Conservation (phyloP, 2,329 filamentous ascomycete species). For the Fusarium sambucinum region DNA sequence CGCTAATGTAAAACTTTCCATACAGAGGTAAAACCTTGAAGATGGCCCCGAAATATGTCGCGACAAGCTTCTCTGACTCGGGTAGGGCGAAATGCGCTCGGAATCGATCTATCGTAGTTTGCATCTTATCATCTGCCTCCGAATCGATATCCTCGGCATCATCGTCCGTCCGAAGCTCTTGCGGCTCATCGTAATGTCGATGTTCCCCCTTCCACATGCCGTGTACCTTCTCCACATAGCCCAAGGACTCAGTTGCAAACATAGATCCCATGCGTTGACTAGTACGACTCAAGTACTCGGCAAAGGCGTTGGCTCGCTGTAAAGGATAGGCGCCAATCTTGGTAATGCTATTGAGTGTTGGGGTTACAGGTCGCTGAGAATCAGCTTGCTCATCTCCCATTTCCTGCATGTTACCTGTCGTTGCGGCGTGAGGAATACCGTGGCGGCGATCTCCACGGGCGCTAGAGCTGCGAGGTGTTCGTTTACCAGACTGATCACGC, state of each 20-base stretch:
- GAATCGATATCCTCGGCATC: slow-evolving; percentile 62
- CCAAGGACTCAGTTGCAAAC: slow-evolving; percentile 91
- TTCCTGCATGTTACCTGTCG: slow-evolving; percentile 54
- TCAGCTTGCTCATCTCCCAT: slow-evolving; percentile 24
- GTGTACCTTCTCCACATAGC: slow-evolving; percentile 95
- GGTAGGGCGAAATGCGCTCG: slow-evolving; percentile 92
- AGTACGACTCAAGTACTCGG: slow-evolving; percentile 82
- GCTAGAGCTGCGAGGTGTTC: slow-evolving; percentile 34
- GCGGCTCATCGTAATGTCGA: slow-evolving; percentile 82
- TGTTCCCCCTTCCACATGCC: slow-evolving; percentile 95
- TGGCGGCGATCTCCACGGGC: slow-evolving; percentile 20
- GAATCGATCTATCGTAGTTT: slow-evolving; percentile 82
- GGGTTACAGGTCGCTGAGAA: slow-evolving; percentile 50
- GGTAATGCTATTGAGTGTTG: slow-evolving; percentile 65
- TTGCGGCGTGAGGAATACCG: slow-evolving; percentile 51
- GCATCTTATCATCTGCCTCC: slow-evolving; percentile 72
- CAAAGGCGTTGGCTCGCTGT: slow-evolving; percentile 84
- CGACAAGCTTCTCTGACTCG: slow-evolving; percentile 82
- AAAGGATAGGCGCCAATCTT: slow-evolving; percentile 80
- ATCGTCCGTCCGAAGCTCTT: slow-evolving; percentile 65
- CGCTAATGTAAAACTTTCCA: slow-evolving; percentile 95
- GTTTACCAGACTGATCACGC: slow-evolving; percentile 20
- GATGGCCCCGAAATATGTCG: slow-evolving; percentile 93
- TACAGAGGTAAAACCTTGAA: slow-evolving; percentile 91
- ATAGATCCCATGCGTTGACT: slow-evolving; percentile 85